Evolutionary conservation across 2,329 filamentous ascomycete genomes (phyloP).

Genomic region (Aspergillus latus): DNA sequence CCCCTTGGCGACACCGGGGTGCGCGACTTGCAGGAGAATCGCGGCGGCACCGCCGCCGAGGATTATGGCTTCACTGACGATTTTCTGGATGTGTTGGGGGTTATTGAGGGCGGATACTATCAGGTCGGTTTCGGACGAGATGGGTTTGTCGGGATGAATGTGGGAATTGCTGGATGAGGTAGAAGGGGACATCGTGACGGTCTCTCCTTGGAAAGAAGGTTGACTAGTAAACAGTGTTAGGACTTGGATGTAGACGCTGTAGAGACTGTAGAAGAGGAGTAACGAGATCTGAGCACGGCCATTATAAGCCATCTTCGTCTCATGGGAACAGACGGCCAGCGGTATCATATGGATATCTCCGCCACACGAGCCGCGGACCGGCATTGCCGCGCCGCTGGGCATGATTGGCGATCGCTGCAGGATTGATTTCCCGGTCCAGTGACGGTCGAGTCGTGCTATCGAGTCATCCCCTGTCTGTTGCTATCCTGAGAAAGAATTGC

Average conservation of each 20-base stretch:
- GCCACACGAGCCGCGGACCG: constrained; percentile 5
- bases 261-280: too few relatives aligned
- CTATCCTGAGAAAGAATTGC: background rate
- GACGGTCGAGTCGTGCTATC: background rate
- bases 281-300: too few relatives aligned
- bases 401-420: background rate
- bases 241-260: too few relatives aligned
- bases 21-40: constrained; percentile 44
- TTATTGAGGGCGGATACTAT: constrained; percentile 3
- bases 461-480: constrained; percentile 2
- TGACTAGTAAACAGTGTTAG: too few relatives aligned
- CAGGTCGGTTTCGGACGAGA: background rate
- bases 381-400: background rate
- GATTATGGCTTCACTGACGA: constrained; percentile 38
- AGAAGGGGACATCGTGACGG: background rate
- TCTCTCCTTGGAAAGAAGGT: background rate
- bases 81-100: constrained; percentile 25
- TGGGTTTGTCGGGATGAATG: background rate
- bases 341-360: constrained; percentile 12
- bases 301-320: background rate
- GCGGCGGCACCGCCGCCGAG: constrained; percentile 39
- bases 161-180: background rate
- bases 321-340: background rate
- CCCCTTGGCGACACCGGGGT: constrained; percentile 40
- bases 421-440: background rate